A percentile compares a stretch with the other conserved stretches of the same genome.
These are phyloP conservation scores for Westerdykella ornata DNA, from an alignment of 2,329 filamentous ascomycete genomes.

Conservation along the genomic window DNA sequence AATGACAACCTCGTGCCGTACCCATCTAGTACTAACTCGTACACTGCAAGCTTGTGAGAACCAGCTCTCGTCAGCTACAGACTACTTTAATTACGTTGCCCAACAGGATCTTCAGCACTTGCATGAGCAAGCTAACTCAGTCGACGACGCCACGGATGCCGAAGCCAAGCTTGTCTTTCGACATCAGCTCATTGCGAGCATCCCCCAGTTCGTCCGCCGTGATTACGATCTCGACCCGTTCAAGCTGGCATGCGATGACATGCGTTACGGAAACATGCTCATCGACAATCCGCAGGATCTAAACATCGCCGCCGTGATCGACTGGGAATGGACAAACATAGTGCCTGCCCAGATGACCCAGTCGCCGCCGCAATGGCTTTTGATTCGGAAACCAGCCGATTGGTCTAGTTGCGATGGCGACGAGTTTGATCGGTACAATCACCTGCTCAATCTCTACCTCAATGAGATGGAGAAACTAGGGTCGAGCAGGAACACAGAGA, in stretches of 20 bases:
- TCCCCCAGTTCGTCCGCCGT: conserved; percentile 5
- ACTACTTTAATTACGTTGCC: conserved; percentile 13
- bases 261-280: conserved; percentile 16
- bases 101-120: conserved; percentile 13
- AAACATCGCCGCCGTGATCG: conserved; percentile 14
- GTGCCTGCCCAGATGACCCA: conserved; percentile 15
- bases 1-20: background rate
- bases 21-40: too few species aligned
- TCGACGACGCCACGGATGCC: conserved; percentile 15
- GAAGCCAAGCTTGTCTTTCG: conserved; percentile 12
- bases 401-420: background rate
- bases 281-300: conserved; percentile 13
- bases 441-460: conserved; percentile 4
- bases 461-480: conserved; percentile 4
- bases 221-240: conserved; percentile 5
- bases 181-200: conserved; percentile 5
- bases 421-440: conserved; percentile 2
- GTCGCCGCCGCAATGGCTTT: conserved; percentile 10
- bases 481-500: background rate
- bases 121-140: conserved; percentile 13
- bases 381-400: background rate
- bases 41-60: too few species aligned
- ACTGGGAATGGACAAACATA: conserved; percentile 19
- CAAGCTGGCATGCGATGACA: conserved; percentile 14
- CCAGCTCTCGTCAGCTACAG: conserved; percentile 2